These are phyloP conservation scores for Coemansia sp. DNA, from an alignment of 192 early-diverging fungal genomes.

Conservation along the genomic window DNA sequence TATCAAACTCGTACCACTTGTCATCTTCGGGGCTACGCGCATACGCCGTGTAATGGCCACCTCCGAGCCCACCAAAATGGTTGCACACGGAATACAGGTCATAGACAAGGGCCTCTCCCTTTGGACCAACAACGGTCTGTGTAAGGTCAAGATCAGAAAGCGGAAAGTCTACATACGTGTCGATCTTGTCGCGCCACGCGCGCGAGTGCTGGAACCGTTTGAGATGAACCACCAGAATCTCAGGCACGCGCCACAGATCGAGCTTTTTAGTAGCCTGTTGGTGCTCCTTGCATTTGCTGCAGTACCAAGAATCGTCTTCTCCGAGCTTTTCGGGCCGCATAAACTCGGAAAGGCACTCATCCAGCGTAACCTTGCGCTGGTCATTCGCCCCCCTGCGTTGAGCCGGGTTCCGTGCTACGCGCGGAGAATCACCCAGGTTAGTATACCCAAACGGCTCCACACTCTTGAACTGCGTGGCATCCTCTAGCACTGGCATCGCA, in stretches of 20 bases:
- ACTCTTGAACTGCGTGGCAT: slow-evolving; percentile 25
- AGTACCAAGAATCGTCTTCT: slow-evolving; percentile 79
- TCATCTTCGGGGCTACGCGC: slow-evolving; percentile 65
- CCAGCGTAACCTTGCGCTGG: slow-evolving; percentile 54
- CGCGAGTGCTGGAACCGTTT: slow-evolving; percentile 76
- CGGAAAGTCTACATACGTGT: slow-evolving; percentile 72
- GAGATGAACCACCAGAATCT: slow-evolving; percentile 78
- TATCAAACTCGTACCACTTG: slow-evolving; percentile 82
- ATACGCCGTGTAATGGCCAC: slow-evolving; percentile 85
- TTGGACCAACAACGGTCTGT: slow-evolving; percentile 38
- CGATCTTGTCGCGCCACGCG: slow-evolving; percentile 71
- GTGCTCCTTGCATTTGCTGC: slow-evolving; percentile 74
- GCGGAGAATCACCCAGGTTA: slow-evolving; percentile 8
- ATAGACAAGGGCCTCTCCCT: slow-evolving; percentile 54
- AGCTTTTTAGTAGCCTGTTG: slow-evolving; percentile 76
- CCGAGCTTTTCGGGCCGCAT: slow-evolving; percentile 71
- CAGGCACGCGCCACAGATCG: slow-evolving; percentile 76
- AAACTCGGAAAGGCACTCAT: slow-evolving; percentile 75
- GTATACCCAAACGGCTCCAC: slow-evolving; percentile 14
- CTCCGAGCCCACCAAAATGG: slow-evolving; percentile 80
- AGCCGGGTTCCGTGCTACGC: slow-evolving; percentile 3
- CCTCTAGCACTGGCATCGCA: slow-evolving; percentile 42
- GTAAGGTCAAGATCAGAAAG: slow-evolving; percentile 64
- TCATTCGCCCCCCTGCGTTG: background rate
- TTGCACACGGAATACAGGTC: slow-evolving; percentile 79